phyloP scores from a whole-genome alignment of 202 grass and related monocot species.

The Hordeum pubiflorum region DNA sequence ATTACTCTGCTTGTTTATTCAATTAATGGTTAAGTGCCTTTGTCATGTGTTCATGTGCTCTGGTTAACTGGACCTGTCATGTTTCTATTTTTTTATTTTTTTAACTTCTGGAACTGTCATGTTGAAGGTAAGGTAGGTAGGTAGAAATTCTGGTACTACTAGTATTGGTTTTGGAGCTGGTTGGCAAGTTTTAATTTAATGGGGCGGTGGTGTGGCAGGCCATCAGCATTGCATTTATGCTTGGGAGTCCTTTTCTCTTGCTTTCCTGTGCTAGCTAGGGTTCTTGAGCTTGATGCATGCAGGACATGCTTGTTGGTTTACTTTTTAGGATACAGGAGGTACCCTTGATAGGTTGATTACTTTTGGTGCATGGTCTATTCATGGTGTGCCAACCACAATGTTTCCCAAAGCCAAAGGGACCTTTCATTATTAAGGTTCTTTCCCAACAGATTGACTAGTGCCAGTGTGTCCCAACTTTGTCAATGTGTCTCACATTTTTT shows the following conservation, averaged over 20 bases:
- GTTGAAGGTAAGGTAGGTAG: neutral
- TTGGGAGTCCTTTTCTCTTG: neutral
- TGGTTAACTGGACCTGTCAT: neutral
- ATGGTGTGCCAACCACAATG: neutral
- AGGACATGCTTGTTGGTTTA: neutral
- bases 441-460: neutral
- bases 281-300: neutral
- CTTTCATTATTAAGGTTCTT: neutral
- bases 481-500: neutral
- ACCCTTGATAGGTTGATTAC: neutral
- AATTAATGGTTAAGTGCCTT: neutral
- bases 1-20: neutral
- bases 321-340: neutral
- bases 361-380: conserved; percentile 9
- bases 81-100: neutral
- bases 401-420: neutral
- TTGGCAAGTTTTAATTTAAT: conserved; percentile 28
- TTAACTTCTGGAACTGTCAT: neutral
- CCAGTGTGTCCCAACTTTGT: neutral
- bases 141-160: neutral
- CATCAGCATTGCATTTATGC: conserved; percentile 5
- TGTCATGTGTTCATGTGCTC: conserved; percentile 34
- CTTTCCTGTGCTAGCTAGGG: neutral
- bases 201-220: neutral
- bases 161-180: neutral